Conservation (phyloP, 805 yeast species). For the Cyberlindnera mycetangii region DNA sequence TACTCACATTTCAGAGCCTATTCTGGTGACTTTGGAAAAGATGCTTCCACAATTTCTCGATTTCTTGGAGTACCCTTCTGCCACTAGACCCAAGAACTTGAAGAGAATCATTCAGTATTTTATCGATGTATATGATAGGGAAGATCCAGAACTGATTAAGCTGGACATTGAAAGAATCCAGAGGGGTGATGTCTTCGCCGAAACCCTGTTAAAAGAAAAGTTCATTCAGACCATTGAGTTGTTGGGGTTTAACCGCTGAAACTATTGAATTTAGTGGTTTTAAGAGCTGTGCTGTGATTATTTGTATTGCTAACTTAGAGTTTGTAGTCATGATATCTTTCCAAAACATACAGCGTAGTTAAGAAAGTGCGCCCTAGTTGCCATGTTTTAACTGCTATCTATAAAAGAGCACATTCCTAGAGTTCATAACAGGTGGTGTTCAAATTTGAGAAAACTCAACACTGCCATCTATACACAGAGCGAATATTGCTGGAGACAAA, state of each 20-base stretch:
- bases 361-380: too few species aligned
- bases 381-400: too few species aligned
- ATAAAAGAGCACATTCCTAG: too few species aligned
- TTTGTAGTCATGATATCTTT: too few species aligned
- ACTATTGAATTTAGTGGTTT: neutral
- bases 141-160: conserved; percentile 22
- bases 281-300: neutral
- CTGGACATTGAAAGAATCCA: conserved; percentile 15
- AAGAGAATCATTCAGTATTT: conserved; percentile 34
- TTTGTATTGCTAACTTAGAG: too few species aligned
- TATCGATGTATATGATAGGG: conserved; percentile 34
- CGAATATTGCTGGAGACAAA: too few species aligned
- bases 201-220: conserved; percentile 13
- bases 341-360: too few species aligned
- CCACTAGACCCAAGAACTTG: conserved; percentile 33
- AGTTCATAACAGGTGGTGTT: too few species aligned
- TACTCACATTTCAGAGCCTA: conserved; percentile 10
- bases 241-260: conserved; percentile 27
- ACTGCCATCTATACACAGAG: too few species aligned
- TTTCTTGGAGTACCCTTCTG: conserved; percentile 31
- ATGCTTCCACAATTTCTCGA: conserved; percentile 32
- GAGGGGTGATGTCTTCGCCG: conserved; percentile 14
- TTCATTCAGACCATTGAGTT: conserved; percentile 22
- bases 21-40: conserved; percentile 24
- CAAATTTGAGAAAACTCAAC: too few species aligned